phyloP scores from a whole-genome alignment of 306 rosid species.

The Casuarina glauca region DNA sequence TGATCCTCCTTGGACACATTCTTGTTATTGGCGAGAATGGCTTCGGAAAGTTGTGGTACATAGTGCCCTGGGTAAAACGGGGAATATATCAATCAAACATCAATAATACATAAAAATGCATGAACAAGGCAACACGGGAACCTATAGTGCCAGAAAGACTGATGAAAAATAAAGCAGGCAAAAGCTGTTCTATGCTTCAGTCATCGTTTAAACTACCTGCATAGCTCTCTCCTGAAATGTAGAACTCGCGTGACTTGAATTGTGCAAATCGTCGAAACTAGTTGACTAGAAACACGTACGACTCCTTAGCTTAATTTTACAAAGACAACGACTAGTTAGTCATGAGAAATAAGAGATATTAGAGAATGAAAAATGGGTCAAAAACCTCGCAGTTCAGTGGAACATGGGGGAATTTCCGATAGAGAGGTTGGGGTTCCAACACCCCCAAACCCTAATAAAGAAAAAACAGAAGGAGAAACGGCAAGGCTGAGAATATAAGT shows the following conservation, averaged over 20 bases:
- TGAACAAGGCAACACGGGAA: no score
- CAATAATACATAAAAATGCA: no score
- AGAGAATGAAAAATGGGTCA: no score
- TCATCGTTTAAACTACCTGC: slow-evolving; percentile 44
- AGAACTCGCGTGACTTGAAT: slow-evolving; percentile 71
- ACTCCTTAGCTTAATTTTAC: slow-evolving; percentile 62
- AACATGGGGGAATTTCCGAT: no score
- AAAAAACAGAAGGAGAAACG: no score
- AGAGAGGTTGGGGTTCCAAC: no score
- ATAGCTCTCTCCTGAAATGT: slow-evolving; percentile 89
- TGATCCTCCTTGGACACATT: slow-evolving; percentile 28
- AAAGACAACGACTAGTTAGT: neutral
- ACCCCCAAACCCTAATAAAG: no score
- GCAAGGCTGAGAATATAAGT: no score
- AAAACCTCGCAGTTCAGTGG: no score
- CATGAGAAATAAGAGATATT: no score
- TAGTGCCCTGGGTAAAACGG: slow-evolving; percentile 40
- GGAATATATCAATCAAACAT: neutral
- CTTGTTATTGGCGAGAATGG: slow-evolving; percentile 47
- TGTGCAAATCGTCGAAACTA: slow-evolving; percentile 81
- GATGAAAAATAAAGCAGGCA: neutral
- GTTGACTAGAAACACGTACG: slow-evolving; percentile 58
- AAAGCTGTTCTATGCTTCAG: no score
- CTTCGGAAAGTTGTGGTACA: slow-evolving; percentile 76
- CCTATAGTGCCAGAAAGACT: no score